These are phyloP conservation scores for Ophiostoma piceae DNA, from an alignment of 2,329 filamentous ascomycete species.

Conservation along the genomic window DNA sequence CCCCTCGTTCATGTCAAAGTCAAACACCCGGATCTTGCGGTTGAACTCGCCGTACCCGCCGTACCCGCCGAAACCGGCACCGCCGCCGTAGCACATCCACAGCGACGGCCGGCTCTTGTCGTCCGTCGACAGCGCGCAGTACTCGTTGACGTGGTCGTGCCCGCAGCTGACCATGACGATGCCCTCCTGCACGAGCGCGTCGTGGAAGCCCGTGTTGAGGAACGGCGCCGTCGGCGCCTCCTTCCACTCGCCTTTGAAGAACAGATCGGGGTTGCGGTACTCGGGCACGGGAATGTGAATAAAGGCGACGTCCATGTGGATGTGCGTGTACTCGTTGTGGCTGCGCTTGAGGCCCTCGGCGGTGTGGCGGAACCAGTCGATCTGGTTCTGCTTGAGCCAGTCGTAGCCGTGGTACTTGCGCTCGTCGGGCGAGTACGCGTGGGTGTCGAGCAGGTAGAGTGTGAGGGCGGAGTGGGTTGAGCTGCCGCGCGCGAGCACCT, in stretches of 20 bases:
- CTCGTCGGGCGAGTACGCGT: constrained; percentile 87
- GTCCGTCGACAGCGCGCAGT: constrained; percentile 68
- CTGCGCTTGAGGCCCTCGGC: constrained; percentile 67
- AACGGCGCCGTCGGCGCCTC: constrained; percentile 82
- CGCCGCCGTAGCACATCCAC: constrained; percentile 98
- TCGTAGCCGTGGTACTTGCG: constrained; percentile 87
- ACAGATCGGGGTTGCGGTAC: constrained; percentile 60
- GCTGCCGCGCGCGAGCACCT: constrained; percentile 73
- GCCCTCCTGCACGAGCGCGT: constrained; percentile 80
- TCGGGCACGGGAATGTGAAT: constrained; percentile 96
- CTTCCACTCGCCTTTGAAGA: constrained; percentile 64
- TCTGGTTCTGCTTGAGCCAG: constrained; percentile 92
- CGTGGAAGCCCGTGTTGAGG: constrained; percentile 89
- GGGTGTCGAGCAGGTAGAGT: constrained; percentile 90
- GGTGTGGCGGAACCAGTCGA: constrained; percentile 86
- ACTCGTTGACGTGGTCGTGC: constrained; percentile 96
- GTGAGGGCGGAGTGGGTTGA: constrained; percentile 86
- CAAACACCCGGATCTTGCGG: constrained; percentile 80
- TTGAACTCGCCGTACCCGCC: constrained; percentile 83
- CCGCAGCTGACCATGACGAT: constrained; percentile 85
- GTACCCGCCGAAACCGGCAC: constrained; percentile 88
- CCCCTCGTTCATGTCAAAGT: constrained; percentile 86
- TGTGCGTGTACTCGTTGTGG: constrained; percentile 79
- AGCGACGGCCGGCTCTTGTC: constrained; percentile 58
- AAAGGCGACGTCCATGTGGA: constrained; percentile 93